Evolutionary conservation across 768 basidiomycete species (phyloP).

Genomic region (Terana coerulea): DNA sequence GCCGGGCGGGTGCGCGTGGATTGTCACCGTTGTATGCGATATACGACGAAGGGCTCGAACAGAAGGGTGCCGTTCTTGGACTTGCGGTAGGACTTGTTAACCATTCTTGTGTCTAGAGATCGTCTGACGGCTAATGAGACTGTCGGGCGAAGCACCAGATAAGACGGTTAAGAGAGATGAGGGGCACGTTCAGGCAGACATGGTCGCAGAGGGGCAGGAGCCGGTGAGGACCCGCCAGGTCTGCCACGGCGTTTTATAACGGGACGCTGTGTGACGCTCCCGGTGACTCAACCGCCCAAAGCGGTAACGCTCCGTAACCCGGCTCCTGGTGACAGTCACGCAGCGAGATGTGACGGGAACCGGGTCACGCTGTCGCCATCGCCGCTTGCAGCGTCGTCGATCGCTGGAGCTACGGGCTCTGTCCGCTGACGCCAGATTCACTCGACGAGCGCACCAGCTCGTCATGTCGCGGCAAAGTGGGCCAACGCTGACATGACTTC

Average conservation of each 20-base stretch:
- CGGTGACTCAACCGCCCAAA: conserved; percentile 21
- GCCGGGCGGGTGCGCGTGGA: conserved; percentile 5
- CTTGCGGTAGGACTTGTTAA: conserved; percentile 77
- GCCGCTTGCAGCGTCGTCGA: no score
- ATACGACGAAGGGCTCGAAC: conserved; percentile 84
- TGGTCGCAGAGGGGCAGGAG: conserved; percentile 30
- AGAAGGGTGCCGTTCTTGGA: conserved; percentile 84
- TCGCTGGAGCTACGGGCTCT: no score
- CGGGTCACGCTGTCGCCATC: conserved; percentile 6
- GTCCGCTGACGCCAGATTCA: not conserved
- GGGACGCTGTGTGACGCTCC: conserved; percentile 9
- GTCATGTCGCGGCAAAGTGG: not conserved
- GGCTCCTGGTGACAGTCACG: conserved; percentile 3
- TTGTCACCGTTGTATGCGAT: conserved; percentile 72
- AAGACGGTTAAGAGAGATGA: conserved; percentile 16
- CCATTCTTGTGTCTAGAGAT: conserved; percentile 51
- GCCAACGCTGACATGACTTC: not conserved
- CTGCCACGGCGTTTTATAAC: conserved; percentile 38
- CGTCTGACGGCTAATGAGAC: conserved; percentile 26
- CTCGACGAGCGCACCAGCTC: not conserved
- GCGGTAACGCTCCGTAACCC: conserved; percentile 13
- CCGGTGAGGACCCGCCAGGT: conserved; percentile 16
- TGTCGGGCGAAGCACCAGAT: conserved; percentile 24
- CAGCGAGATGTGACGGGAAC: no score
- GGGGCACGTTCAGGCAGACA: conserved; percentile 34